Base-by-base conservation (phyloP, 257 asterid genomes). In the Przewalskia tangutica region DNA sequence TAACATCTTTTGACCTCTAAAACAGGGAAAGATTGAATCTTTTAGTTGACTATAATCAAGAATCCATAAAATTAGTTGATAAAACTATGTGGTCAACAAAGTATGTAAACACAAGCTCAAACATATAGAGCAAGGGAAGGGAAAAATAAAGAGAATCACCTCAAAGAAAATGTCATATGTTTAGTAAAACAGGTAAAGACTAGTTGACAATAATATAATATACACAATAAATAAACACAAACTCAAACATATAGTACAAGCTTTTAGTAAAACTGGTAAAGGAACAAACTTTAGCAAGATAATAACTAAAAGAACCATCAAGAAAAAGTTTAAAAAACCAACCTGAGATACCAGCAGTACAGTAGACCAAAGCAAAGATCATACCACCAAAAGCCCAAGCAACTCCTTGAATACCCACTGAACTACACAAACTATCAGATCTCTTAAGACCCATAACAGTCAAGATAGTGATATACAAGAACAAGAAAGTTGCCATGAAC, bases 321-420 rank as follows among this genome's bases (percentile, higher is more conserved):
- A 32, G 63, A 17, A 27, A 14, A 48, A 62, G 42, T 14, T 8
- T 16, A 23, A 17, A 34, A 75, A 4, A 65, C 85, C 34, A 2
- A 90, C 93, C 92, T 84, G 93, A 91, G 80, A 90, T 87, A 59
- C 92, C 94, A 71, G 94, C 96, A 77, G 95, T 91, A 81, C 95
- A 91, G 87, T 91, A 91, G 32, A 91, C 95, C 67, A 90, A 91
- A 4, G 90, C 94, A 79, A 91, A 91, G 82, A 90, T 91, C 94
- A 91, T 89, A 20, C 96, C 97, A 77, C 94, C 97, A 79, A 90
- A 92, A 76, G 93, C 91, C 97, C 94, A 90, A 65, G 97, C 94
- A 82, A 92, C 85, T 16, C 94, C 94, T 86, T 90, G 94, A 82
- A 90, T 83, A 13, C 97, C 97, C 51, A 90, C 93, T 44, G 92